phyloP scores from a whole-genome alignment of 495 filamentous ascomycete species.

The Durotheca rogersii region DNA sequence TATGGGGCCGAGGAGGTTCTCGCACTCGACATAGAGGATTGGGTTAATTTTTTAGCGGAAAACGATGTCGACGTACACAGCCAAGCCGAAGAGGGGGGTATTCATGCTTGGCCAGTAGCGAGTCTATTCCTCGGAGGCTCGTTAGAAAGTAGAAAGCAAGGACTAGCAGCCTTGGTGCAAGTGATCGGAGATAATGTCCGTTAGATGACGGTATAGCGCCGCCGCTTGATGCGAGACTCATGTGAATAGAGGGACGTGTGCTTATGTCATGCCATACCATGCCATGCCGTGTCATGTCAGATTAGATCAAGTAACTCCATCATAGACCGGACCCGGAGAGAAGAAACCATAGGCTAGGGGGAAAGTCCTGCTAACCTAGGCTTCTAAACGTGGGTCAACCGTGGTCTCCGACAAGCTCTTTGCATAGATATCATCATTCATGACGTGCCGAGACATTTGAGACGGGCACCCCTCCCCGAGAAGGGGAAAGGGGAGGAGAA shows the following conservation, averaged over 20 bases:
- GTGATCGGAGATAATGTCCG: constrained; percentile 45
- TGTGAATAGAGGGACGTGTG: constrained; percentile 13
- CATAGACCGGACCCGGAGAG: constrained; percentile 49
- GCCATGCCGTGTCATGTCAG: too few species aligned
- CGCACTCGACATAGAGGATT: constrained; percentile 58
- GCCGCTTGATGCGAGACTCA: constrained; percentile 11
- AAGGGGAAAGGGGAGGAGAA: not conserved
- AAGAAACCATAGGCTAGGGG: constrained; percentile 47
- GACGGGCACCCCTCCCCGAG: too few species aligned
- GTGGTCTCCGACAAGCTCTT: constrained; percentile 48
- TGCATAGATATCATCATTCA: constrained; percentile 46
- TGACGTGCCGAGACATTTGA: constrained; percentile 27
- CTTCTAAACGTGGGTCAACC: constrained; percentile 37
- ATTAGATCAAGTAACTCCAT: constrained; percentile 59
- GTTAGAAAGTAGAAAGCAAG: constrained; percentile 55
- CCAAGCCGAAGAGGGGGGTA: constrained; percentile 57
- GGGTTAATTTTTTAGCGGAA: constrained; percentile 50
- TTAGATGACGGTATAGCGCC: constrained; percentile 11
- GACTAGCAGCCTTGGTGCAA: constrained; percentile 56
- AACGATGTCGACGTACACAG: constrained; percentile 50
- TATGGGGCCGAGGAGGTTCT: constrained; percentile 75
- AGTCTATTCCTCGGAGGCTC: constrained; percentile 63
- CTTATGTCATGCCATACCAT: too few species aligned
- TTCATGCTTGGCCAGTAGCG: constrained; percentile 80
- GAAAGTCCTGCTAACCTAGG: too few species aligned